Percentiles rank a stretch among this genome's conserved stretches.
Conservation (phyloP, 768 basidiomycete species). For the Phylloporus sp. region DNA sequence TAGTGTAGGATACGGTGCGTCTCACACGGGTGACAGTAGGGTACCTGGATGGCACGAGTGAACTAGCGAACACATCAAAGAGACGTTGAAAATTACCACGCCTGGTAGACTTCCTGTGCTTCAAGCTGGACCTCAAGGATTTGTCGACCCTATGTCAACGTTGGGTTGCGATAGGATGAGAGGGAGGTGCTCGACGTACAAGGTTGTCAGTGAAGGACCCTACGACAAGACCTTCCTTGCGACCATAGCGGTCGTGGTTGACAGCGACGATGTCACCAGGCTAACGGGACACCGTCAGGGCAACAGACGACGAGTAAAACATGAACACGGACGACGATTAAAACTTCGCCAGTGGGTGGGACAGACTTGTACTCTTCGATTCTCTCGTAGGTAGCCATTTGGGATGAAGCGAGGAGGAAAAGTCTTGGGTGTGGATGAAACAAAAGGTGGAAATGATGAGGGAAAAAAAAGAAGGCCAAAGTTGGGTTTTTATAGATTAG, state of each 20-base stretch:
- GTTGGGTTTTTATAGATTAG: constrained; percentile 48
- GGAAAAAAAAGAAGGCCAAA: constrained; percentile 18
- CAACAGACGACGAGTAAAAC: not conserved
- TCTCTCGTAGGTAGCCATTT: constrained; percentile 37
- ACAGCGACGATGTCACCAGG: constrained; percentile 81
- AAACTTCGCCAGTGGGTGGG: constrained; percentile 30
- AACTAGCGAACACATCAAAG: not conserved
- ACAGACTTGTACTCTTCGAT: constrained; percentile 26
- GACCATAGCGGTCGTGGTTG: constrained; percentile 55
- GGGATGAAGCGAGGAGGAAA: too few species aligned
- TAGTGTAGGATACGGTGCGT: constrained; percentile 62
- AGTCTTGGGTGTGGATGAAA: constrained; percentile 23
- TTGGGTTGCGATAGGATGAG: not conserved
- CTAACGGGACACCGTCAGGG: constrained; percentile 31
- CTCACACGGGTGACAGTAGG: constrained; percentile 75
- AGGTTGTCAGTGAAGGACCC: constrained; percentile 67
- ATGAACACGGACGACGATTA: constrained; percentile 30
- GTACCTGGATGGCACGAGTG: constrained; percentile 42
- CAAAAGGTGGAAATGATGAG: constrained; percentile 24
- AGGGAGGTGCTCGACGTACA: constrained; percentile 38
- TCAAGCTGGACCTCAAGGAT: constrained; percentile 81
- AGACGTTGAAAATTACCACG: constrained; percentile 42
- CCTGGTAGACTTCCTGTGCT: constrained; percentile 58
- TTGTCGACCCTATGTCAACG: constrained; percentile 60
- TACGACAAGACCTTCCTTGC: constrained; percentile 75